Percentiles rank a stretch among this genome's conserved stretches.
Evolutionary conservation across 2,329 filamentous ascomycete species (phyloP).

Genomic region (Neofusicoccum laricinum): DNA sequence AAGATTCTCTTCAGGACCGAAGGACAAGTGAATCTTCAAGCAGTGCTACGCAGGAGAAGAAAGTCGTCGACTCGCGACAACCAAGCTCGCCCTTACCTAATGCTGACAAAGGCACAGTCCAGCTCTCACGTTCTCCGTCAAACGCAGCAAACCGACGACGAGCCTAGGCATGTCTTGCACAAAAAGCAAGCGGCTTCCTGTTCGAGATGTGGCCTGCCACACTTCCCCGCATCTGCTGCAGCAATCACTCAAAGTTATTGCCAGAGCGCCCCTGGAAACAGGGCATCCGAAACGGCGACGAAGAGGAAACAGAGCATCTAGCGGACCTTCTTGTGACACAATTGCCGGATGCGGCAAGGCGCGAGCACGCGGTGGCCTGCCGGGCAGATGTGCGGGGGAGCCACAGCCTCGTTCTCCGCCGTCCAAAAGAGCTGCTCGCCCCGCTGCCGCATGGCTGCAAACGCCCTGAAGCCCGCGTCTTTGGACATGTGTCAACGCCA

Average conservation of each 20-base stretch:
- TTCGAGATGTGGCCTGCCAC: not conserved
- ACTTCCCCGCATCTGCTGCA: not conserved
- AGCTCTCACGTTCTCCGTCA: not conserved
- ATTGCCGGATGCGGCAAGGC: not conserved
- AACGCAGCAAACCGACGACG: not conserved
- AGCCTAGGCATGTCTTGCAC: not conserved
- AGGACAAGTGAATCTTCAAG: no score
- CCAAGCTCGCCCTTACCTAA: not conserved
- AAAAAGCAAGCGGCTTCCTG: not conserved
- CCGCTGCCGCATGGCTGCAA: not conserved
- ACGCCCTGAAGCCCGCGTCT: not conserved
- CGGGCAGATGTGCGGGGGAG: not conserved
- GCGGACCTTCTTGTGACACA: not conserved
- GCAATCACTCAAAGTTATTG: not conserved
- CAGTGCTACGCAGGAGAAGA: no score
- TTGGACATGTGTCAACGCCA: constrained; percentile 14
- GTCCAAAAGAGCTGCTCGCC: not conserved
- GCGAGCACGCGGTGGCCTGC: not conserved
- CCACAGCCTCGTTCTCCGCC: not conserved
- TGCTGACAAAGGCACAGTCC: not conserved
- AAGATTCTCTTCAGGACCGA: no score
- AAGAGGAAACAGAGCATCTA: not conserved
- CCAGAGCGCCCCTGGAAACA: not conserved
- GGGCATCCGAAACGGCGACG: not conserved
- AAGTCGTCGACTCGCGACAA: no score